phyloP scores from a whole-genome alignment of 768 basidiomycete genomes.

The Agaricus blazei region DNA sequence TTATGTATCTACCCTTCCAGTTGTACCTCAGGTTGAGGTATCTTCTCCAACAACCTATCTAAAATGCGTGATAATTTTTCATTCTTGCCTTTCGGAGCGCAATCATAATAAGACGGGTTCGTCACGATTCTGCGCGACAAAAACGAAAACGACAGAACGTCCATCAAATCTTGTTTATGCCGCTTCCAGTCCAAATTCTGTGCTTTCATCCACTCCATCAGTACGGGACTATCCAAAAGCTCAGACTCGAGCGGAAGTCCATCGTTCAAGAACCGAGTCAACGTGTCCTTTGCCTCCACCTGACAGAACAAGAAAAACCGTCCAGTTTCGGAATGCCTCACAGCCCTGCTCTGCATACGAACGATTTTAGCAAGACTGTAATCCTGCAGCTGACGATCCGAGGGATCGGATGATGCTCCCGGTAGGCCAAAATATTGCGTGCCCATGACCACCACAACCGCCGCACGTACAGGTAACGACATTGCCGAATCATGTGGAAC shows the following conservation, averaged over 20 bases:
- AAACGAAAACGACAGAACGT: conserved; percentile 78
- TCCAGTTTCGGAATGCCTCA: conserved; percentile 54
- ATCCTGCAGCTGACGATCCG: conserved; percentile 69
- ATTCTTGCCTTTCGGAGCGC: conserved; percentile 35
- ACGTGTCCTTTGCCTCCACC: conserved; percentile 75
- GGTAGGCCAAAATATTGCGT: conserved; percentile 70
- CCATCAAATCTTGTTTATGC: conserved; percentile 64
- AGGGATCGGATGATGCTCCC: conserved; percentile 27
- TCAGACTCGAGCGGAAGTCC: conserved; percentile 89
- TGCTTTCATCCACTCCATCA: conserved; percentile 29
- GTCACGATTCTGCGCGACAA: conserved; percentile 61
- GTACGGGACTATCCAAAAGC: conserved; percentile 44
- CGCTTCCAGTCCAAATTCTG: conserved; percentile 12
- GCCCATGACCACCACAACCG: conserved; percentile 84
- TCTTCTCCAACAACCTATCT: conserved; percentile 40
- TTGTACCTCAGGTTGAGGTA: neutral
- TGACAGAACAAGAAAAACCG: conserved; percentile 88
- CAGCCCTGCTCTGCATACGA: conserved; percentile 88
- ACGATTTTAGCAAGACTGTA: conserved; percentile 80
- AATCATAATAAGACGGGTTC: conserved; percentile 87
- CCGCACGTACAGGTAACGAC: conserved; percentile 81
- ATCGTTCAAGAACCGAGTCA: conserved; percentile 79
- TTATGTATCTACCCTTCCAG: too few relatives aligned
- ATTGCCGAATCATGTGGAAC: conserved; percentile 83
- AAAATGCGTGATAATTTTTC: conserved; percentile 67